A percentile compares a stretch with the other conserved stretches of the same genome.
Conservation (phyloP, 2,329 filamentous ascomycete species). For the Penicillium sp. region DNA sequence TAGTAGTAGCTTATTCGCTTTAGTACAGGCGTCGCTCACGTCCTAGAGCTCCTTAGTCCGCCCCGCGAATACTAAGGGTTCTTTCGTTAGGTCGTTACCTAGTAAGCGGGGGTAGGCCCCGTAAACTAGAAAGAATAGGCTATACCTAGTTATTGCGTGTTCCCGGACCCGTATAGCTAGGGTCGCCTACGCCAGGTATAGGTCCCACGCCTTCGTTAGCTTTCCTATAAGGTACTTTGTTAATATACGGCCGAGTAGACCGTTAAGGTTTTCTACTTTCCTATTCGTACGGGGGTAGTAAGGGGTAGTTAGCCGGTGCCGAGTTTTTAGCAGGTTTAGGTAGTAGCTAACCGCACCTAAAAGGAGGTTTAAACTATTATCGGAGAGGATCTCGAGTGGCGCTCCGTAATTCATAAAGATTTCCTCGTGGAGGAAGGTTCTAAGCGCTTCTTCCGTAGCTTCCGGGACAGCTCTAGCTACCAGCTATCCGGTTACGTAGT, state of each 20-base stretch:
- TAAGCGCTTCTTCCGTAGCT: background rate
- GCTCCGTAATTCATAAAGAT: background rate
- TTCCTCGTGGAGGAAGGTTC: background rate
- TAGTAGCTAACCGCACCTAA: background rate
- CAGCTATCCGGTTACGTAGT: background rate
- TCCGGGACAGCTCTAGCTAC: background rate
- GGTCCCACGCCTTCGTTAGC: background rate
- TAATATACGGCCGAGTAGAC: background rate
- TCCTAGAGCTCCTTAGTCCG: background rate
- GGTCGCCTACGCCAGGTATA: constrained; percentile 2
- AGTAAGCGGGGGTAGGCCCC: background rate
- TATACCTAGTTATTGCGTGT: background rate
- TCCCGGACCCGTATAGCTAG: background rate
- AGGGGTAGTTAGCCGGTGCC: background rate
- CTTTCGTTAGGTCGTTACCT: background rate
- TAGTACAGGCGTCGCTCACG: background rate
- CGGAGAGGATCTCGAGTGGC: background rate
- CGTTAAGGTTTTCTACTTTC: constrained; percentile 2
- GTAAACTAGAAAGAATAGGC: background rate
- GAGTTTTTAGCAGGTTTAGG: background rate
- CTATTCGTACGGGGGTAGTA: background rate
- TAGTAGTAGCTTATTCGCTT: background rate
- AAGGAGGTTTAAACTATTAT: background rate
- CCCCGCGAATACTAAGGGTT: background rate
- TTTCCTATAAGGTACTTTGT: constrained; percentile 9